A percentile compares a stretch with the other conserved stretches of the same genome.
phyloP scores from a whole-genome alignment of 495 filamentous ascomycete genomes.

The Tirmania nivea region DNA sequence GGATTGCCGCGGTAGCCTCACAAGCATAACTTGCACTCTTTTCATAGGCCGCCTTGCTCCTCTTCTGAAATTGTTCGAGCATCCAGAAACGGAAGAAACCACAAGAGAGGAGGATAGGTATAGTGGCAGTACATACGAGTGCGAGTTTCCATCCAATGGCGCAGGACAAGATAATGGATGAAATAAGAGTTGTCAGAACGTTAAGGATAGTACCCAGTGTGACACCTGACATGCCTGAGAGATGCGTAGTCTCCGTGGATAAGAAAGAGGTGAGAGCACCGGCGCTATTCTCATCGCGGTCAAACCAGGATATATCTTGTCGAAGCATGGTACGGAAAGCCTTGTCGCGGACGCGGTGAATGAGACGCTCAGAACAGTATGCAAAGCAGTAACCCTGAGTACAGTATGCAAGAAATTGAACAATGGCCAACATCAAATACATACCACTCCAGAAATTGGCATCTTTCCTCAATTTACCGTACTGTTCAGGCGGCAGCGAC shows the following conservation, averaged over 20 bases:
- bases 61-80: slow-evolving; percentile 49
- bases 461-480: slow-evolving; percentile 35
- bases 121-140: slow-evolving; percentile 54
- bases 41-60: slow-evolving; percentile 49
- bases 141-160: slow-evolving; percentile 79
- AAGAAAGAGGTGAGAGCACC: slow-evolving; percentile 71
- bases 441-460: slow-evolving; percentile 80
- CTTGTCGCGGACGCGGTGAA: slow-evolving; percentile 56
- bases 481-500: slow-evolving; percentile 27
- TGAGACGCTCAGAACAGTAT: slow-evolving; percentile 59
- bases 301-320: slow-evolving; percentile 81
- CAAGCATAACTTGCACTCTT: slow-evolving; percentile 65
- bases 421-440: slow-evolving; percentile 82
- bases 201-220: slow-evolving; percentile 64
- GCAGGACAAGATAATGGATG: slow-evolving; percentile 41
- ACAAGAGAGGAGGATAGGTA: slow-evolving; percentile 56
- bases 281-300: slow-evolving; percentile 59
- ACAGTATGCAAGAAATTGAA: slow-evolving; percentile 47
- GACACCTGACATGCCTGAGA: slow-evolving; percentile 59
- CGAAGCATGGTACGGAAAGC: slow-evolving; percentile 78
- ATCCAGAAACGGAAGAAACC: slow-evolving; percentile 78
- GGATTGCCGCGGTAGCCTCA: slow-evolving; percentile 75
- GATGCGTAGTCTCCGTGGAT: slow-evolving; percentile 63
- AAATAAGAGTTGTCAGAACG: slow-evolving; percentile 49
- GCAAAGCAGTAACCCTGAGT: slow-evolving; percentile 56